phyloP scores from a whole-genome alignment of 139 green algal species.

The Desmodesmus armatus region DNA sequence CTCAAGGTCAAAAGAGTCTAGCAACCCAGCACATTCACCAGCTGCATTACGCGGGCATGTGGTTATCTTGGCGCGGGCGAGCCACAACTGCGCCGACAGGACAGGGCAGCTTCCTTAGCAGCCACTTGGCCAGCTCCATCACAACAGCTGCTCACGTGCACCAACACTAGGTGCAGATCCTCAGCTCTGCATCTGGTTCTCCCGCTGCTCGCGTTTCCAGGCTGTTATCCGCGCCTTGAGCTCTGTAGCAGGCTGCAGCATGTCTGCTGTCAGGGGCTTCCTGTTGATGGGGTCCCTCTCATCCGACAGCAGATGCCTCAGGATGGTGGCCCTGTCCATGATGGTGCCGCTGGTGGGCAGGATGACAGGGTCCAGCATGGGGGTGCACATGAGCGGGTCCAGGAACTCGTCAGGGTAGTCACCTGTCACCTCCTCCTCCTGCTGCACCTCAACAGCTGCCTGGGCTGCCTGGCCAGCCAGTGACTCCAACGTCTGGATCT shows the following conservation, averaged over 20 bases:
- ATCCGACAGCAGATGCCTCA: slow-evolving; percentile 90
- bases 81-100: no score
- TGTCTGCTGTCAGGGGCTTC: slow-evolving; percentile 65
- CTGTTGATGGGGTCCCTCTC: slow-evolving; percentile 93
- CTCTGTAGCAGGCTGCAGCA: slow-evolving; percentile 68
- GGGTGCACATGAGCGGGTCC: slow-evolving; percentile 86
- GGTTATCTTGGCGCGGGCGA: no score
- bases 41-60: no score
- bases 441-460: slow-evolving; percentile 53
- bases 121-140: neutral
- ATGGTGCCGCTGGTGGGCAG: slow-evolving; percentile 76
- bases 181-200: slow-evolving; percentile 22
- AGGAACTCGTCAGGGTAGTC: slow-evolving; percentile 95
- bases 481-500: slow-evolving; percentile 67
- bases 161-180: neutral
- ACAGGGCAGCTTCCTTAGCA: no score
- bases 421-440: slow-evolving; percentile 79
- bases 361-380: slow-evolving; percentile 94
- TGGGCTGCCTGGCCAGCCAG: slow-evolving; percentile 63
- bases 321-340: slow-evolving; percentile 89
- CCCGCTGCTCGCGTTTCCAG: slow-evolving; percentile 72
- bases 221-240: slow-evolving; percentile 84
- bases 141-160: neutral
- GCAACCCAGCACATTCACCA: no score
- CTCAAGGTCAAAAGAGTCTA: no score